Evolutionary conservation across 352 stramenopile genomes (phyloP), one percentile per base, ranked within the genome.

Genomic region (Blastocystis sp.): DNA sequence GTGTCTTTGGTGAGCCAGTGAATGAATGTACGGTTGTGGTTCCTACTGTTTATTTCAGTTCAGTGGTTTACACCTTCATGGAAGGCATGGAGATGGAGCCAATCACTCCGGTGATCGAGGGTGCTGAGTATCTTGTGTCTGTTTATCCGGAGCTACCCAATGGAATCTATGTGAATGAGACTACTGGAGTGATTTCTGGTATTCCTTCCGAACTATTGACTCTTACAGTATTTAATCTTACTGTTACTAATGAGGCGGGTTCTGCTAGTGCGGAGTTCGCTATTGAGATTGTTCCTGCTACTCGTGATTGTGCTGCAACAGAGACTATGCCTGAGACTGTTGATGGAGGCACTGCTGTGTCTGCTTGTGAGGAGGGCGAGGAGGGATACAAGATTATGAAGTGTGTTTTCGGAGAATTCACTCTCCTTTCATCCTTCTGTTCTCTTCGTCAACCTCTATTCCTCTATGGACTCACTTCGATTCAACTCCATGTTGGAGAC

Each of bases 161-260:
- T 22, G 75, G 75, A 33, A 17, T 87, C 11, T 54, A 5, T 15
- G 5, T 87, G 44, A 75, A 87, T 33, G 54, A 53, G 11, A 44
- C 22, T 15, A 87, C 75, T 2, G 75, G 75, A 30, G 40, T 73
- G 0, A 87, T 87, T 73, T 40, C 19, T 33, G 75, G 75, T 60
- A 87, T 44, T 70, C 75, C 75, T 37, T 0, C 13, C 22, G 44
- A 30, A 51, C n/a, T 78, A 15, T 27, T 56, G 27, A 53, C 1
- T 51, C 19, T 30, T 42, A 53, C 0, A n/a, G 15, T 51, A 40
- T 78, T 54, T 0, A 53, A 6, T 22, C 53, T 78, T 11, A 78
- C 44, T 5, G 66, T 62, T 3, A 62, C 27, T 33, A 62, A 62
- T 33, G 56, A 3, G 3, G 19, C 19, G 3, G 56, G 56, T 62